These are phyloP conservation scores for Xerocomellus dryophilus DNA, from an alignment of 768 basidiomycete genomes.

Conservation along the genomic window DNA sequence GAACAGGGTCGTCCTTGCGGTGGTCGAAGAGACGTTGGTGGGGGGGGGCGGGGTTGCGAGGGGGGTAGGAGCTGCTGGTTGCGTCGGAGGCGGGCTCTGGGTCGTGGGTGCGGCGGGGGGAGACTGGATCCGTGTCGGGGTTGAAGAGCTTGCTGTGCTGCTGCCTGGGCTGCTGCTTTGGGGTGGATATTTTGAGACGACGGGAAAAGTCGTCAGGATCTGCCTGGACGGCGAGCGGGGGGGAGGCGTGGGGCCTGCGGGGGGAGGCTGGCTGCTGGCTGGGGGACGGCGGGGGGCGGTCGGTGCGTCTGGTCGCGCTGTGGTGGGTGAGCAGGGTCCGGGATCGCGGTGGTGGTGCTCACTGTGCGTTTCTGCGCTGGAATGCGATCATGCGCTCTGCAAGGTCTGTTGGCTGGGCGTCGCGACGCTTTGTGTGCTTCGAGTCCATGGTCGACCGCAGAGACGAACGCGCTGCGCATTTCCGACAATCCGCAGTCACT, in stretches of 20 bases:
- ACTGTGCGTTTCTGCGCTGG: conserved; percentile 63
- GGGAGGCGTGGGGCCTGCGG: too few species aligned
- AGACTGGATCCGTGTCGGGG: conserved; percentile 67
- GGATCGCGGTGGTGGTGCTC: conserved; percentile 17
- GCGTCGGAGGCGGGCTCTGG: conserved; percentile 63
- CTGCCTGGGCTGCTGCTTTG: conserved; percentile 37
- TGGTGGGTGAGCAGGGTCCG: conserved; percentile 5
- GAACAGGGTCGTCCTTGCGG: conserved; percentile 85
- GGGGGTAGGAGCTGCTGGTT: conserved; percentile 47
- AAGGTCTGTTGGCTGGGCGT: conserved; percentile 46
- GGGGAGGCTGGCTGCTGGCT: conserved; percentile 17
- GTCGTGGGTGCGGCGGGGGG: conserved; percentile 58
- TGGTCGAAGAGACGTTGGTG: conserved; percentile 80
- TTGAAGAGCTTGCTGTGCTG: conserved; percentile 59
- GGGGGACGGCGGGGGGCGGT: conserved; percentile 37
- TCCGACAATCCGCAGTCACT: conserved; percentile 30
- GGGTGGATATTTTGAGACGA: conserved; percentile 61
- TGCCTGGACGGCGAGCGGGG: conserved; percentile 37
- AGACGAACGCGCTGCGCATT: conserved; percentile 11
- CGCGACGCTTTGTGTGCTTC: conserved; percentile 34
- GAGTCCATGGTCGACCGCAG: conserved; percentile 27
- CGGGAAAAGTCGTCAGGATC: conserved; percentile 75
- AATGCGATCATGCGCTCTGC: conserved; percentile 66
- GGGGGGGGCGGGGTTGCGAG: conserved; percentile 29
- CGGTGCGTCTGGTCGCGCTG: conserved; percentile 47